Conservation (phyloP, 768 basidiomycete genomes). For the Cystobasidium tubakii region DNA sequence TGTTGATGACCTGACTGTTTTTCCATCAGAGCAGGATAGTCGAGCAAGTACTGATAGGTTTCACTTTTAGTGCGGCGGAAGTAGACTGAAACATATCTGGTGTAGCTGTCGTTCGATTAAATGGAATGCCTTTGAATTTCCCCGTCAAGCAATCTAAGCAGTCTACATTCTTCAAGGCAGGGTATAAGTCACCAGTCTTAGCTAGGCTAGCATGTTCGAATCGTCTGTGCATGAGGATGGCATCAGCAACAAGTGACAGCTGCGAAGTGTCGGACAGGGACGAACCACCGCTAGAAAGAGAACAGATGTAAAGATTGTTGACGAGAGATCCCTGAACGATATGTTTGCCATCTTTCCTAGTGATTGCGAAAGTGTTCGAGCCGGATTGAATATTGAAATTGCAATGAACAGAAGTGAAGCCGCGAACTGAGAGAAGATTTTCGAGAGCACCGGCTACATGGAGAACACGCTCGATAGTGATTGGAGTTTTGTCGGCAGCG, state of each 20-base stretch:
- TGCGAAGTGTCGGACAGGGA: not conserved
- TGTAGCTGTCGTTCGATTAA: not conserved
- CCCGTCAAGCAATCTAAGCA: slow-evolving; percentile 1
- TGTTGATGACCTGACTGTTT: slow-evolving; percentile 12
- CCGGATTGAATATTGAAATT: no score
- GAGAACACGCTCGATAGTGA: slow-evolving; percentile 5
- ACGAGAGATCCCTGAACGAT: not conserved
- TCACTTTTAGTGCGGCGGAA: not conserved
- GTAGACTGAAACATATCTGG: slow-evolving; percentile 4
- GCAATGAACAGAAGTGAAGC: no score
- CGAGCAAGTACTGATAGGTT: not conserved
- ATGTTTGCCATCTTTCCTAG: not conserved
- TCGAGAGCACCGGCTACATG: no score
- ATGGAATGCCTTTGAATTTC: slow-evolving; percentile 20
- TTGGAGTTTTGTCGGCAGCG: not conserved
- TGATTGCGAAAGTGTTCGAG: not conserved
- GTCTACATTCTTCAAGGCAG: slow-evolving; percentile 5
- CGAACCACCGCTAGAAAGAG: slow-evolving; percentile 6
- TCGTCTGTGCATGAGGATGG: slow-evolving; percentile 20
- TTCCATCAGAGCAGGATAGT: slow-evolving; percentile 14
- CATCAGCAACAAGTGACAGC: slow-evolving; percentile 26
- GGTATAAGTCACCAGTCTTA: slow-evolving; percentile 20
- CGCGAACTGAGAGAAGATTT: no score
- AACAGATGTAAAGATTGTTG: slow-evolving; percentile 14
- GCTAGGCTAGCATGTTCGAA: slow-evolving; percentile 26